Evolutionary conservation across 352 stramenopile species (phyloP).

Genomic region (Phytophthora pluvialis): DNA sequence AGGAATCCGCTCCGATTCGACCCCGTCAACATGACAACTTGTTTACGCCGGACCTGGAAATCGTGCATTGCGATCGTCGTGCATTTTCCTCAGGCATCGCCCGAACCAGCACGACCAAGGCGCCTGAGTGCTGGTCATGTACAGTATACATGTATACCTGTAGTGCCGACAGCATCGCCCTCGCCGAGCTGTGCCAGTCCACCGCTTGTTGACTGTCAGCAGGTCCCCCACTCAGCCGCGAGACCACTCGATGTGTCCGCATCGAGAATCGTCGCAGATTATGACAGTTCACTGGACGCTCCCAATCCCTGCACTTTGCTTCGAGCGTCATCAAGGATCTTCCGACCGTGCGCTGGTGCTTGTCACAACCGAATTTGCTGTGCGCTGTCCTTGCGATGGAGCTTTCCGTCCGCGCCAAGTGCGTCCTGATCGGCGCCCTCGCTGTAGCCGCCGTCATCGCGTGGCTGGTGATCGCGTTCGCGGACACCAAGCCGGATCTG

Average conservation of each 20-base stretch:
- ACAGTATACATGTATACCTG: too few species aligned
- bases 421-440: conserved; percentile 9
- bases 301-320: background rate
- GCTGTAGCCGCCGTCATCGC: conserved; percentile 14
- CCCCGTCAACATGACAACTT: background rate
- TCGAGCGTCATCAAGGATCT: conserved; percentile 22
- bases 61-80: background rate
- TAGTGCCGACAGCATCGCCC: too few species aligned
- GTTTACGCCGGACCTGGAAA: background rate
- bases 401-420: conserved; percentile 14
- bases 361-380: conserved; percentile 28
- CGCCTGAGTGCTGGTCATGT: too few species aligned
- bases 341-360: conserved; percentile 1
- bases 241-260: conserved; percentile 3
- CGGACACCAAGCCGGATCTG: conserved; percentile 12
- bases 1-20: background rate
- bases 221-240: background rate
- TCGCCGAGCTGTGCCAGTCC: background rate
- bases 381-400: background rate
- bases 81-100: background rate
- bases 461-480: conserved; percentile 27
- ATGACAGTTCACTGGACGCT: background rate
- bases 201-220: background rate
- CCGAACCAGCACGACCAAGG: too few species aligned
- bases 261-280: conserved; percentile 27